phyloP scores from a whole-genome alignment of 208 protist species.

The Novymonas esmeraldas region DNA sequence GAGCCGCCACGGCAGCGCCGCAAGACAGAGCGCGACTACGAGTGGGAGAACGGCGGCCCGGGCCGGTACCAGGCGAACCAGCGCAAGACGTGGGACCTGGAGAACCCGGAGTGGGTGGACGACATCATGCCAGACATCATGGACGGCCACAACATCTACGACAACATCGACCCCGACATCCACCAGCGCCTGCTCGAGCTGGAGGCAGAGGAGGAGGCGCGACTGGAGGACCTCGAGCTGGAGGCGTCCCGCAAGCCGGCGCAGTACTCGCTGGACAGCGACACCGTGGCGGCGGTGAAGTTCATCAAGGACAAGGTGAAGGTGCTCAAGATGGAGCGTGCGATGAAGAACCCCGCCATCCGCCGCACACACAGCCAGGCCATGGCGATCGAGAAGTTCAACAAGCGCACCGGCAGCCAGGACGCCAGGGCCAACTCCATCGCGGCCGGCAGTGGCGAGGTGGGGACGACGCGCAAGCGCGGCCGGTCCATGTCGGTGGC shows the following conservation, averaged over 20 bases:
- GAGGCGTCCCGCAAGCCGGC: constrained; percentile 88
- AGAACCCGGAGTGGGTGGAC: constrained; percentile 97
- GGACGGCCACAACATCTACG: constrained; percentile 99
- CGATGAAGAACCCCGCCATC: constrained; percentile 90
- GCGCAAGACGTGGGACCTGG: constrained; percentile 91
- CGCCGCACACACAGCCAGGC: constrained; percentile 80
- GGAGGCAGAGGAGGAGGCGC: constrained; percentile 93
- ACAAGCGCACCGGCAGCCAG: constrained; percentile 86
- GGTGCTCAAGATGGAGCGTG: constrained; percentile 90
- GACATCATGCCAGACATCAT: constrained; percentile 99
- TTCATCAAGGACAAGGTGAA: constrained; percentile 92
- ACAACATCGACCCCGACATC: constrained; percentile 99
- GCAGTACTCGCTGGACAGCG: constrained; percentile 65
- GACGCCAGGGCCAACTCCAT: constrained; percentile 50
- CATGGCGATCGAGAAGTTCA: constrained; percentile 83
- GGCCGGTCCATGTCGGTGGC: constrained; percentile 83
- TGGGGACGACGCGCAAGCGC: constrained; percentile 48
- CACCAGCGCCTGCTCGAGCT: constrained; percentile 90
- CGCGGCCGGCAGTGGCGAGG: constrained; percentile 32
- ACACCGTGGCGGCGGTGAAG: constrained; percentile 78
- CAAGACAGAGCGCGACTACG: constrained; percentile 92
- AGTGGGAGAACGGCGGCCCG: constrained; percentile 93
- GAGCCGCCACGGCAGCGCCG: constrained; percentile 51
- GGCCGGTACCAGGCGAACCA: constrained; percentile 92
- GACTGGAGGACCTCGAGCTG: constrained; percentile 91